These are phyloP conservation scores for Aureobasidium sp. DNA, from an alignment of 2,329 filamentous ascomycete species.

Conservation along the genomic window DNA sequence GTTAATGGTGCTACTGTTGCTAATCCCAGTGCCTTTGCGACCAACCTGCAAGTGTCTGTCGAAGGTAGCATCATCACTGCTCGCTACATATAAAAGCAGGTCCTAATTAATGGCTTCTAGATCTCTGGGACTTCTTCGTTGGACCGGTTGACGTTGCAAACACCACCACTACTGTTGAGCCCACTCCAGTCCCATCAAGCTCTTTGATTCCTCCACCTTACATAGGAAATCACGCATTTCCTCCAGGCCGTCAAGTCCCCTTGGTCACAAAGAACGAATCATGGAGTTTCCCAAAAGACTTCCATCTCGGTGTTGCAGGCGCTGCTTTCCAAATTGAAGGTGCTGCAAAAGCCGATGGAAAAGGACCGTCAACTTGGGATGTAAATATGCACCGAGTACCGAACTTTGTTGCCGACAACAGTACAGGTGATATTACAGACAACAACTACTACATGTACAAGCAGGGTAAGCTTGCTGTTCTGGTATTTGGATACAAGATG, in stretches of 20 bases:
- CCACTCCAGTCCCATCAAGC: constrained; percentile 27
- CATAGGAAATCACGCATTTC: constrained; percentile 22
- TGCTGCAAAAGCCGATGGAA: constrained; percentile 22
- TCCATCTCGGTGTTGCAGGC: constrained; percentile 31
- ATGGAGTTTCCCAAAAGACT: constrained; percentile 22
- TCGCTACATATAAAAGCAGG: background rate
- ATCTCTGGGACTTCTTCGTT: constrained; percentile 24
- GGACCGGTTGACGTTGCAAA: constrained; percentile 21
- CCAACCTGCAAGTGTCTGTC: constrained; percentile 18
- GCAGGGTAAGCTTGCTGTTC: background rate
- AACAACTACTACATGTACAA: constrained; percentile 34
- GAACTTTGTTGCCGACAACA: constrained; percentile 25
- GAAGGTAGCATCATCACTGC: constrained; percentile 4
- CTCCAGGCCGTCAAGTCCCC: constrained; percentile 24
- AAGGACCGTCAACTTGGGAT: constrained; percentile 23
- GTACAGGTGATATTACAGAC: constrained; percentile 38
- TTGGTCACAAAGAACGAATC: constrained; percentile 22
- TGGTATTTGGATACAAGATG: background rate
- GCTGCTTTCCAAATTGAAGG: constrained; percentile 27
- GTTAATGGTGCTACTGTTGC: constrained; percentile 15
- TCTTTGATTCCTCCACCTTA: constrained; percentile 27
- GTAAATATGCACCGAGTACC: constrained; percentile 26
- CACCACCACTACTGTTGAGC: constrained; percentile 23
- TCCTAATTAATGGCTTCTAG: background rate
- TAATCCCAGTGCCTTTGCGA: constrained; percentile 17